Base-by-base conservation (phyloP, 805 yeast genomes). In the Candida boleticola region DNA sequence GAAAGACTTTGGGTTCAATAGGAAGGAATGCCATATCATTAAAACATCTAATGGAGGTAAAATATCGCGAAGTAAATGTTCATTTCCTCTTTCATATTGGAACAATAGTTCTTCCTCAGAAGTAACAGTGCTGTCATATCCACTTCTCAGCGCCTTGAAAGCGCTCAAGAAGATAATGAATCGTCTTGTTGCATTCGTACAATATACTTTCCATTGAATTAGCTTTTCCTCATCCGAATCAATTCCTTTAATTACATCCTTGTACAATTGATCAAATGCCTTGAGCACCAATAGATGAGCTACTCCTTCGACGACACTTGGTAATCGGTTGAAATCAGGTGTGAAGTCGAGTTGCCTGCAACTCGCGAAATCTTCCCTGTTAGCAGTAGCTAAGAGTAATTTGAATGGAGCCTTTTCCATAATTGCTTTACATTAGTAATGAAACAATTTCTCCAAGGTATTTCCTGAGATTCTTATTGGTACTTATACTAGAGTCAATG, bases 1-100 rank as follows among this genome's bases (percentile, higher is more conserved):
- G 35, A 30, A 48, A 16, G 51, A 21, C 26, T 41, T 40, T 9
- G 58, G 57, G 26, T 51, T 54, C 27, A 54, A 41, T 32, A 50
- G 38, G 41, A 55, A 52, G 13, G 54, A 36, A 44, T 55, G 58
- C 60, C 60, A 55, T 5, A 54, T 57, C 42, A 55, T 39, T 4
- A 54, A 18, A n/a, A 55, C 45, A 46, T 55, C 60, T 16, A 55
- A 35, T 17, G 60, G 58, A 11, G 60, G 60, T n/a, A 45, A 17
- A 34, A 31, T 22, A 6, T 13, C 23, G 3, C 16, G 16, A 17
- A 29, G 29, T 14, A 13, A 6, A 7, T 30, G 25, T n/a, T 3
- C 17, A 13, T 7, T 29, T 13, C 31, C 5, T n/a, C 14, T 13
- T 13, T 29, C 31, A 29, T 13, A 6, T 29, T 29, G 6, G 5